Base-by-base conservation (phyloP, 257 asterid species). In the Schizonepeta tenuifolia region DNA sequence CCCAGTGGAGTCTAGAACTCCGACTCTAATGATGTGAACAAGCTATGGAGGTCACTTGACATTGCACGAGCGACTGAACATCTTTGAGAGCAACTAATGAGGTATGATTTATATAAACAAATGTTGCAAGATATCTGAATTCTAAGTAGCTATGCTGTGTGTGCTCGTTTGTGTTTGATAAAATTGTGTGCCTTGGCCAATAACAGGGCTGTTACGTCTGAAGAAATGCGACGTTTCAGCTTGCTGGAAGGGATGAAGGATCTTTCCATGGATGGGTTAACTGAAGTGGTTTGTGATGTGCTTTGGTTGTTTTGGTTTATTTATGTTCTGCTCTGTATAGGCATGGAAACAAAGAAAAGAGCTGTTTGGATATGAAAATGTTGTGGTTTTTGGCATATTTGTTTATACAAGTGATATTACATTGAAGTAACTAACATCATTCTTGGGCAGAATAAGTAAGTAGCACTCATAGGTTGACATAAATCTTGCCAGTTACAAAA, bases 41-140 rank as follows among this genome's bases (percentile, higher is more conserved):
- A 80, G 73, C 43, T 51, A 9, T 28, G 13, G 38, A 65, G 41
- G 51, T 70, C 41, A 18, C 65, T 4, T 65, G 21, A 13, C 58
- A 17, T 38, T 70, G 70, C 77, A 70, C n/a, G 54, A 67, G 74
- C 75, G 13, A 41, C 57, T 71, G n/a, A 35, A 17, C 65, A 31
- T 7, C 53, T 38, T 44, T 44, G 43, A 18, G 63, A 62, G 31
- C 6, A 41, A 67, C 9, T 15, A 21, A 50, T 14, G 33, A 78
- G 78, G 82, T 78, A 67, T 12, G 62, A 28, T 33, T 36, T 20
- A 40, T 13, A 41, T 41, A 43, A 40, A 21, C 13, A 12, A 13
- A 21, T 2, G 10, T 56, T 56, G 58, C 22, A 62, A 22, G 58
- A 10, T 17, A 58, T 15, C 14, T 41, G 66, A 70, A 44, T 17